Base-by-base conservation (phyloP, 2,329 filamentous ascomycete species). In the Aureobasidium lini region DNA sequence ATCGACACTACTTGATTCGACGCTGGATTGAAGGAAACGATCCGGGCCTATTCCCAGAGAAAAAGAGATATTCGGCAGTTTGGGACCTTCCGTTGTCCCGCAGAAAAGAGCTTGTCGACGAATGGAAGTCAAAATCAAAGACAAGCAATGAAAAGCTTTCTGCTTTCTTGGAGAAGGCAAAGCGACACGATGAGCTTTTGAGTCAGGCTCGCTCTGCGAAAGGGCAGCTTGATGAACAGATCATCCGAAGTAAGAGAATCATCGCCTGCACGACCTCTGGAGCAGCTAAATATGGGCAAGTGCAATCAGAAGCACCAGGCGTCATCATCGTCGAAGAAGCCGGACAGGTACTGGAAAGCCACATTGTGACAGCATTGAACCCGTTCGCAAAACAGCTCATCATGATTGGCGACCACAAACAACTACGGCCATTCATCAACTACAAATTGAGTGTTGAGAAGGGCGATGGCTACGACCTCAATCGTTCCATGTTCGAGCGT, bases 371-470 rank as follows among this genome's bases (percentile, higher is more conserved):
- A 0, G 78, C 84, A 0, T 68, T 88, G 4, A 71, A 86, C 0
- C 84, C 84, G 0, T 77, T 78, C 0, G 68, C 86, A 0, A 78
- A 88, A 66, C 85, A 89, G 60, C 72, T 77, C 6, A 82, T 88
- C 16, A 75, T 84, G 13, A 94, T 99, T 43, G 94, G 94, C 70
- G 94, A 99, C 70, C 94, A 99, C 75, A 95, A 97, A 74, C 94
- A 99, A 73, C 84, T 99, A 64, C 94, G 94, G 0, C 94, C 94
- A 1, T 94, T 99, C 68, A 97, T 99, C 71, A 99, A 99, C 93
- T 99, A 99, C 81, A 99, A 99, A 82, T 97, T 97, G 76, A 94
- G 94, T 13, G 94, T 94, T 62, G 97, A 97, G 76, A 94, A 94
- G 59, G 94, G 94, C 18, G 23, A 34, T 16, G 42, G 42, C 18